Conservation (phyloP, 208 protist genomes). For the Trypanosoma grayi region DNA sequence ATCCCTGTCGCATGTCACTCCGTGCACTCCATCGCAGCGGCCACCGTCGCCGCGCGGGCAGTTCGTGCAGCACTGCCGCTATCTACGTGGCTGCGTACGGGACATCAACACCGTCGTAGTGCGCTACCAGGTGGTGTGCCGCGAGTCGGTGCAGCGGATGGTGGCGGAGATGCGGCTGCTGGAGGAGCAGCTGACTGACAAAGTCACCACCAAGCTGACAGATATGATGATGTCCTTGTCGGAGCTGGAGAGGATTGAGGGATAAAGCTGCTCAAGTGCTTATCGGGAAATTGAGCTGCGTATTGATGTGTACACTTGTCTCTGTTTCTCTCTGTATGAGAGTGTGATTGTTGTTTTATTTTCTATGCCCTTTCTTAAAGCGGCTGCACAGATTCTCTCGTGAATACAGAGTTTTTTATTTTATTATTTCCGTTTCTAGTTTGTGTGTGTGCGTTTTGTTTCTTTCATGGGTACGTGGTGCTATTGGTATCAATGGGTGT, state of each 20-base stretch:
- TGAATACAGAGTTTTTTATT: conserved; percentile 4
- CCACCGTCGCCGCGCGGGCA: conserved; percentile 17
- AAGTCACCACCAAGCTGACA: conserved; percentile 43
- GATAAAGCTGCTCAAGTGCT: not conserved
- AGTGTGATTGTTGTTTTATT: conserved; percentile 19
- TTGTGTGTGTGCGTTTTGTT: conserved; percentile 6
- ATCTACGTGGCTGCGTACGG: conserved; percentile 18
- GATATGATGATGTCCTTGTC: conserved; percentile 52
- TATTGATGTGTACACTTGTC: conserved; percentile 1
- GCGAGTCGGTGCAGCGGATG: conserved; percentile 30
- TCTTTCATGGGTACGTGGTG: not conserved
- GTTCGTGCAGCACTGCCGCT: conserved; percentile 17
- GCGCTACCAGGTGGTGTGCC: conserved; percentile 40
- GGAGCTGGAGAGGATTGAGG: conserved; percentile 18
- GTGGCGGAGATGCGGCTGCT: conserved; percentile 32
- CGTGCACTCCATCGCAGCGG: not conserved
- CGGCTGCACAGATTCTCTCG: not conserved
- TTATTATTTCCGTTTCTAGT: not conserved
- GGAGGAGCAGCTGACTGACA: conserved; percentile 35
- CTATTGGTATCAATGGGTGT: not conserved
- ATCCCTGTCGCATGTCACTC: not conserved
- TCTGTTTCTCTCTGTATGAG: conserved; percentile 13
- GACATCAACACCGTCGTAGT: conserved; percentile 54
- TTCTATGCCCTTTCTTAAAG: conserved; percentile 15
- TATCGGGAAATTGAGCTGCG: not conserved